Conservation (phyloP, 495 filamentous ascomycete genomes). For the Lasiosphaeria ovina region DNA sequence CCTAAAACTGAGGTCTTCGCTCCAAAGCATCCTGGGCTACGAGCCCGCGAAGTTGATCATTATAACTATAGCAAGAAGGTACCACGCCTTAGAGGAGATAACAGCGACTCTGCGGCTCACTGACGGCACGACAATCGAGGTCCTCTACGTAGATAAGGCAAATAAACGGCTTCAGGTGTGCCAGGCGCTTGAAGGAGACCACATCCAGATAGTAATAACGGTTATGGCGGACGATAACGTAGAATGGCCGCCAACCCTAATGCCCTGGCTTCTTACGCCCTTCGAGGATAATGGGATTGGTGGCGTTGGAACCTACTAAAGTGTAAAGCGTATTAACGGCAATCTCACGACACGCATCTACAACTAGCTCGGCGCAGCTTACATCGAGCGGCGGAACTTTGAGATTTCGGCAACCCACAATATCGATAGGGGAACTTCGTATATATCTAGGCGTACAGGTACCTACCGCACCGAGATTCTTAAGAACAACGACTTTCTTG, state of each 20-base stretch:
- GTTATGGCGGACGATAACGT: slow-evolving; percentile 89
- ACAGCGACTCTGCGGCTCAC: slow-evolving; percentile 37
- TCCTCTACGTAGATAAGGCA: slow-evolving; percentile 41
- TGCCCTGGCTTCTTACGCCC: slow-evolving; percentile 80
- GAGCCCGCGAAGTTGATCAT: slow-evolving; percentile 52
- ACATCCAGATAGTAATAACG: slow-evolving; percentile 69
- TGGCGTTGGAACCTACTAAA: slow-evolving; percentile 79
- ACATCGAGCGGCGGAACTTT: slow-evolving; percentile 82
- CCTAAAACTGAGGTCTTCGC: slow-evolving; percentile 49
- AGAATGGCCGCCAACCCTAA: slow-evolving; percentile 71
- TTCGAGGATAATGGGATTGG: slow-evolving; percentile 76
- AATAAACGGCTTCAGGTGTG: slow-evolving; percentile 90
- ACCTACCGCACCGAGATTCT: slow-evolving; percentile 80
- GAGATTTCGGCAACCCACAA: slow-evolving; percentile 85
- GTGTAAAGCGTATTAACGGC: slow-evolving; percentile 64
- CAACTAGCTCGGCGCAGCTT: slow-evolving; percentile 77
- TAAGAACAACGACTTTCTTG: slow-evolving; percentile 70
- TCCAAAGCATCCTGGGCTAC: slow-evolving; percentile 55
- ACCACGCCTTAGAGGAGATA: slow-evolving; percentile 42
- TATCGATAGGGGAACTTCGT: slow-evolving; percentile 82
- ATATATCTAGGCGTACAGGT: slow-evolving; percentile 82
- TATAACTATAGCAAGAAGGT: slow-evolving; percentile 54
- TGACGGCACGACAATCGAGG: slow-evolving; percentile 37
- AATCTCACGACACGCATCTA: slow-evolving; percentile 59
- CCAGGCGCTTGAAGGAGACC: slow-evolving; percentile 63